Percentiles rank a stretch among this genome's conserved stretches.
phyloP scores from a whole-genome alignment of 2,329 filamentous ascomycete genomes.

The Pseudogymnoascus sp. region DNA sequence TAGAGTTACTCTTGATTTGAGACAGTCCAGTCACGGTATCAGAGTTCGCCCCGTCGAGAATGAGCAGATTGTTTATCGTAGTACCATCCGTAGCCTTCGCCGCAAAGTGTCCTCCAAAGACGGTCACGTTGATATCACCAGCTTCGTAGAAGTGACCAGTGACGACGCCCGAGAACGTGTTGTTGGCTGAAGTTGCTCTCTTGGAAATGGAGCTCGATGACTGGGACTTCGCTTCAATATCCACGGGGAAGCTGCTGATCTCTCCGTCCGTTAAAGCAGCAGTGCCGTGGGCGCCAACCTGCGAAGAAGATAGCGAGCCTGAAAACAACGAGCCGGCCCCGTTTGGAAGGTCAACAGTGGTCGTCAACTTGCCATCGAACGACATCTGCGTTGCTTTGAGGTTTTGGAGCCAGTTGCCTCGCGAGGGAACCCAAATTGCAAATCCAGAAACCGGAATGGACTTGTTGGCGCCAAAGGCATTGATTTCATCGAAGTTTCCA shows the following conservation, averaged over 20 bases:
- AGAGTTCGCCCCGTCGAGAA: conserved; percentile 61
- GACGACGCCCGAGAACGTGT: conserved; percentile 59
- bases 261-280: conserved; percentile 51
- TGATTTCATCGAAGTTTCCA: conserved; percentile 69
- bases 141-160: conserved; percentile 71
- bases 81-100: conserved; percentile 62
- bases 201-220: conserved; percentile 37
- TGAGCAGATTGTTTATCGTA: conserved; percentile 68
- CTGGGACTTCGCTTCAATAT: conserved; percentile 39
- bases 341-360: conserved; percentile 56
- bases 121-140: conserved; percentile 68
- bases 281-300: conserved; percentile 65
- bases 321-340: conserved; percentile 64
- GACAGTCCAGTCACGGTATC: conserved; percentile 63
- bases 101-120: conserved; percentile 81
- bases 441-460: conserved; percentile 64
- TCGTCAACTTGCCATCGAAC: conserved; percentile 65
- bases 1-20: conserved; percentile 63
- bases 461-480: conserved; percentile 56
- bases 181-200: conserved; percentile 34
- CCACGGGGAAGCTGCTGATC: conserved; percentile 51
- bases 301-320: conserved; percentile 72
- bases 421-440: conserved; percentile 84
- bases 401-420: conserved; percentile 81
- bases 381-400: conserved; percentile 56